phyloP scores from a whole-genome alignment of 202 grass and related monocot species.

The Zizania palustris region DNA sequence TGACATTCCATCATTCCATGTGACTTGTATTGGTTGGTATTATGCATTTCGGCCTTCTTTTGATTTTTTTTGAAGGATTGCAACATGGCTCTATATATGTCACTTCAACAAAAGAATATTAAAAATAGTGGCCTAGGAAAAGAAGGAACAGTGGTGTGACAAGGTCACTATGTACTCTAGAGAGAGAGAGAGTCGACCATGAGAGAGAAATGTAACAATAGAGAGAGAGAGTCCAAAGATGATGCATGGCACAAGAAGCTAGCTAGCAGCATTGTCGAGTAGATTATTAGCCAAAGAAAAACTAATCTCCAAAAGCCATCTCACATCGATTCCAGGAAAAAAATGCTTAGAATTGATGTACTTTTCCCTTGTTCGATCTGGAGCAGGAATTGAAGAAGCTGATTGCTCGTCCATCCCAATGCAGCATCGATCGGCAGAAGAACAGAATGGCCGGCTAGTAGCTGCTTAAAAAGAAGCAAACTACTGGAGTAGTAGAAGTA shows the following conservation, averaged over 20 bases:
- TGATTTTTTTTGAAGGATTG: constrained; percentile 40
- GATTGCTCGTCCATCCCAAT: constrained; percentile 54
- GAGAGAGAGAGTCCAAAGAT: background rate
- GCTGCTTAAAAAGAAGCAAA: constrained; percentile 51
- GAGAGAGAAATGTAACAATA: constrained; percentile 17
- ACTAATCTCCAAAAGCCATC: constrained; percentile 45
- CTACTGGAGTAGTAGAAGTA: constrained; percentile 20
- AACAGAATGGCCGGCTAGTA: constrained; percentile 8
- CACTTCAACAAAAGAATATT: constrained; percentile 65
- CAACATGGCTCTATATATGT: constrained; percentile 54
- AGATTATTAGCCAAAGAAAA: constrained; percentile 55
- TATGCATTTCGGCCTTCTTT: constrained; percentile 29
- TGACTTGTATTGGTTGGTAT: constrained; percentile 53
- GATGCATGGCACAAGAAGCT: background rate
- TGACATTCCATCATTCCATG: constrained; percentile 72
- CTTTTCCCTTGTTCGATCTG: constrained; percentile 40
- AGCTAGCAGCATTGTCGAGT: constrained; percentile 33
- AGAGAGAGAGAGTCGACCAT: constrained; percentile 15
- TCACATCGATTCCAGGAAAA: constrained; percentile 44
- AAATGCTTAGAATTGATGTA: constrained; percentile 45
- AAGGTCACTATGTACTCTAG: constrained; percentile 58
- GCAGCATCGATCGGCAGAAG: background rate
- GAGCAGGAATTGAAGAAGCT: constrained; percentile 39
- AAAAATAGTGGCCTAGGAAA: constrained; percentile 60
- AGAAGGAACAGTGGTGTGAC: constrained; percentile 63